Percentiles rank a stretch among this genome's conserved stretches.
Evolutionary conservation across 1,284 basidiomycete species (phyloP).

Genomic region (Boletus smithii): DNA sequence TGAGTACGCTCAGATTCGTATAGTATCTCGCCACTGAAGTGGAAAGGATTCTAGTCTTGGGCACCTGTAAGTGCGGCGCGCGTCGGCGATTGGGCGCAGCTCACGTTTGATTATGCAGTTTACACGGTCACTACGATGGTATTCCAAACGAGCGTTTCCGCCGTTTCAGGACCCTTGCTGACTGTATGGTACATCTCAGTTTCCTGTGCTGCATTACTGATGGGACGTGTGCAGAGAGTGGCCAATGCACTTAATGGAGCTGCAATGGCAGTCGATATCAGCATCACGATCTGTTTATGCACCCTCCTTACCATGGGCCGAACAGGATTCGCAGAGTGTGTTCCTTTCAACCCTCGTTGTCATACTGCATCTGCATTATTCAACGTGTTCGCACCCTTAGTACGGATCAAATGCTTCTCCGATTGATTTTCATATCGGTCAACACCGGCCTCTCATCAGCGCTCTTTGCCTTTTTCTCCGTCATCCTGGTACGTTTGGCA

Average conservation of each 20-base stretch:
- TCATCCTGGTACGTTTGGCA: conserved; percentile 17
- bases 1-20: conserved; percentile 1
- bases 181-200: conserved; percentile 11
- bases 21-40: conserved; percentile 8
- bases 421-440: conserved; percentile 26
- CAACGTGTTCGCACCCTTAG: conserved; percentile 2
- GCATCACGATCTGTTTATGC: conserved; percentile 23
- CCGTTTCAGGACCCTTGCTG: conserved; percentile 17
- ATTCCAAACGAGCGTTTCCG: conserved; percentile 17
- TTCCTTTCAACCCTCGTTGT: neutral
- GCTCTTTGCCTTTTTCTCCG: conserved; percentile 24
- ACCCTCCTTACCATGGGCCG: conserved; percentile 21
- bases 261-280: conserved; percentile 22
- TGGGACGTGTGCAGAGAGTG: conserved; percentile 9
- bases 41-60: conserved; percentile 14
- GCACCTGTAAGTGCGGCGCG: conserved; percentile 10
- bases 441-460: conserved; percentile 27
- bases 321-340: conserved; percentile 23
- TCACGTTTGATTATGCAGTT: conserved; percentile 12
- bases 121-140: conserved; percentile 20
- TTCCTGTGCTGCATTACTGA: conserved; percentile 7
- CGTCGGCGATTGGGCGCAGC: neutral
- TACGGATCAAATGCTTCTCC: conserved; percentile 23
- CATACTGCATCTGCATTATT: neutral
- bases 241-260: conserved; percentile 15